Evolutionary conservation across 2,329 filamentous ascomycete genomes (phyloP).

Genomic region (Cercospora sp.): DNA sequence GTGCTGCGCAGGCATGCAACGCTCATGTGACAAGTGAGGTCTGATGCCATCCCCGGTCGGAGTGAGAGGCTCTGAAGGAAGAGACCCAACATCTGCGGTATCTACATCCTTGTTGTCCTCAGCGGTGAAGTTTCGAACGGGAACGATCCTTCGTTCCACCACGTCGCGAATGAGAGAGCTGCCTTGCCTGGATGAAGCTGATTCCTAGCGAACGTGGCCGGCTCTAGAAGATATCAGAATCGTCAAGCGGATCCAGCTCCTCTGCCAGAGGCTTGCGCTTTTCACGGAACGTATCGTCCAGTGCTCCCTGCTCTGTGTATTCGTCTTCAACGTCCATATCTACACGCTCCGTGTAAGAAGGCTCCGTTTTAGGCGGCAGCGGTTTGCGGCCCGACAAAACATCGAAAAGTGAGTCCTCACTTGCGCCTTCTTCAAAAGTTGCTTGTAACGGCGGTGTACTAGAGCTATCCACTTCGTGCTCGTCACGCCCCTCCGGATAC

Average conservation of each 20-base stretch:
- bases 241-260: slow-evolving; percentile 36
- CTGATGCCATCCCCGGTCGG: not conserved
- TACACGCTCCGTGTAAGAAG: slow-evolving; percentile 36
- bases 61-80: not conserved
- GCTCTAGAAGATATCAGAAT: slow-evolving; percentile 38
- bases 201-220: not conserved
- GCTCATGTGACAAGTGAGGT: not conserved
- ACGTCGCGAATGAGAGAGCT: not conserved
- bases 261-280: slow-evolving; percentile 29
- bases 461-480: not conserved
- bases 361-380: slow-evolving; percentile 38
- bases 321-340: slow-evolving; percentile 36
- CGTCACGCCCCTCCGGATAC: slow-evolving; percentile 42
- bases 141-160: not conserved
- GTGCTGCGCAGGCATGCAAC: not conserved
- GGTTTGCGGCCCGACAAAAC: slow-evolving; percentile 50
- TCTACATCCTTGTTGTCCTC: not conserved
- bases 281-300: slow-evolving; percentile 50
- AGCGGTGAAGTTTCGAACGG: not conserved
- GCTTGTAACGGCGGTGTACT: slow-evolving; percentile 21
- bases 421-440: slow-evolving; percentile 40
- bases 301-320: slow-evolving; percentile 29
- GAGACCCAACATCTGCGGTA: not conserved
- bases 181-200: not conserved
- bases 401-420: slow-evolving; percentile 51